phyloP scores from a whole-genome alignment of 441 rosid species.

The Bruguiera hainesii region DNA sequence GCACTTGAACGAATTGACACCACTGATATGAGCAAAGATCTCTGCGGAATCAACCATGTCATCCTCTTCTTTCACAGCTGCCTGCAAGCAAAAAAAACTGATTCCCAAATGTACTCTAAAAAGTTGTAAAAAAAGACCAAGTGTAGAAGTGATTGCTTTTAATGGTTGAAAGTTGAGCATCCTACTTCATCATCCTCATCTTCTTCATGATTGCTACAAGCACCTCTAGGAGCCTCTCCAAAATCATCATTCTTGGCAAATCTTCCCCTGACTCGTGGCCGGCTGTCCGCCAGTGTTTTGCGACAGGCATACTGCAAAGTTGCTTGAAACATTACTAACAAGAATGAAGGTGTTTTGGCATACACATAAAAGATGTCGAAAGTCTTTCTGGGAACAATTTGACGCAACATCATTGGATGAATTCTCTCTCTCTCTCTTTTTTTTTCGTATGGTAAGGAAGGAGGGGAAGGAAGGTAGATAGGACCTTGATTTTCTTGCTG shows the following conservation, averaged over 20 bases:
- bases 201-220: constrained; percentile 40
- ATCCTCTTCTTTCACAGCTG: constrained; percentile 65
- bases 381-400: too few relatives aligned
- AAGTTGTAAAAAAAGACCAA: neutral
- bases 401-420: neutral
- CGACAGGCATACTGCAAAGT: constrained; percentile 83
- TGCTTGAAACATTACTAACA: neutral
- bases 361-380: too few relatives aligned
- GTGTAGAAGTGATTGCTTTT: neutral
- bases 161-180: neutral
- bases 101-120: too few relatives aligned
- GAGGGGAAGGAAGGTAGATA: neutral
- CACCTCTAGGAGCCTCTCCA: constrained; percentile 41
- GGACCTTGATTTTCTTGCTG: constrained; percentile 96
- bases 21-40: constrained; percentile 81
- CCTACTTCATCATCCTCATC: constrained; percentile 63
- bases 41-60: constrained; percentile 75
- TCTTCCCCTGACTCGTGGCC: constrained; percentile 92
- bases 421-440: neutral
- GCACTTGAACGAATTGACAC: constrained; percentile 88
- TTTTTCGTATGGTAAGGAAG: too few relatives aligned
- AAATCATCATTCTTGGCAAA: constrained; percentile 90
- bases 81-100: constrained; percentile 28
- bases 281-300: constrained; percentile 88
- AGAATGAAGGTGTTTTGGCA: neutral